Evolutionary conservation across 371 early-diverging fungal species (phyloP), one percentile per base, ranked within the genome.

Genomic region (Rhizomucor miehei): DNA sequence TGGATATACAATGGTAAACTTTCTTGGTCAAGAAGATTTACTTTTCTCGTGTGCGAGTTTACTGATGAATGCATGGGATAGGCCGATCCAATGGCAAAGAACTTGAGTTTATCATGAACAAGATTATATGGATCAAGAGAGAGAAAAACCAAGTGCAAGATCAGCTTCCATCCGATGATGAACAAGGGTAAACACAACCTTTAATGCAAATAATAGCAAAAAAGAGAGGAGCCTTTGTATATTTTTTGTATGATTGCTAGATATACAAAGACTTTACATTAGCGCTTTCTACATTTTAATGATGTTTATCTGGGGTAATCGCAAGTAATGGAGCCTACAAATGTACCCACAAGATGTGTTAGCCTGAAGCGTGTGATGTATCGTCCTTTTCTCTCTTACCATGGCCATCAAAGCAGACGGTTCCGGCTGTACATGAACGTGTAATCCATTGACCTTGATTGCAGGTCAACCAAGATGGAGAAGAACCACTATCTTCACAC

Each of bases 401-500:
- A 23, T 21, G 19, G 0, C 19, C 44, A 44, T 69, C 69, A 34
- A 57, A 48, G 38, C 73, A 73, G 9, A 73, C 63, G 2, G 58
- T 44, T 1, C 58, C 67, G 6, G 48, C 1, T 19, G 63, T 11
- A 52, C 73, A 73, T 16, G 55, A 52, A 17, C 73, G 70, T 16
- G 48, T 17, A 16, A 73, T 11, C 73, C 73, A 73, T 52, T 39
- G 20, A 38, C 54, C 57, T 21, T 49, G 44, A 25, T 63, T 57
- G 53, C 73, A 73, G 1, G 73, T 73, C 5, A 60, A 19, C 67
- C 70, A 73, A 44, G 62, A 40, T 23, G 41, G 12, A 4, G 65
- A 61, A 19, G 38, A n/a, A 13, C 65, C 67, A n/a, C 48, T 23
- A 2, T 51, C 46, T 0, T 61, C 61, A 47, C 73, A 73, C 12